Conservation (phyloP, 2,329 filamentous ascomycete genomes). For the Amauroascus niger region DNA sequence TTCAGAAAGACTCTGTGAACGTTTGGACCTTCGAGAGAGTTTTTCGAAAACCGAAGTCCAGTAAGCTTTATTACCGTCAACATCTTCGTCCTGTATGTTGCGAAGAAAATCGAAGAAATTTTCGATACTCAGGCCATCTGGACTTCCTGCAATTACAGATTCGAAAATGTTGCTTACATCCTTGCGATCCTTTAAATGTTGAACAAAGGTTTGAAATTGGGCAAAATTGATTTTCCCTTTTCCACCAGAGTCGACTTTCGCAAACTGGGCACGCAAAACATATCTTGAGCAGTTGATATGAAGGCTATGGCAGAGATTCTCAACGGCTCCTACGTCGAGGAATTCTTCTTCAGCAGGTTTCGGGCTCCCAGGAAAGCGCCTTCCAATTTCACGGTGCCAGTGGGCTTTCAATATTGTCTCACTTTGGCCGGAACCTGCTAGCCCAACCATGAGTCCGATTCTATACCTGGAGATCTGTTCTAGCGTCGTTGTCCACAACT, state of each 20-base stretch:
- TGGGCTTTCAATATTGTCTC: conserved; percentile 72
- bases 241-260: conserved; percentile 56
- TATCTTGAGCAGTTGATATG: conserved; percentile 82
- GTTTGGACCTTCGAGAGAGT: conserved; percentile 53
- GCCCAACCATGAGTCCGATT: conserved; percentile 78
- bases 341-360: conserved; percentile 52
- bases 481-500: conserved; percentile 73
- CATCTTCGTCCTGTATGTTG: conserved; percentile 63
- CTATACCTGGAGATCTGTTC: conserved; percentile 76
- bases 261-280: conserved; percentile 64
- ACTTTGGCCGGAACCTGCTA: conserved; percentile 65
- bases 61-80: conserved; percentile 52
- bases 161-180: conserved; percentile 70
- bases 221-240: conserved; percentile 61
- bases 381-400: conserved; percentile 77
- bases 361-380: conserved; percentile 44
- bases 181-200: conserved; percentile 69
- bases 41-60: conserved; percentile 68
- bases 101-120: conserved; percentile 70
- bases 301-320: conserved; percentile 74
- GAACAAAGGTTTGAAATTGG: conserved; percentile 77
- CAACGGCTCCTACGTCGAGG: conserved; percentile 68
- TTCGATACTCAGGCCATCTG: conserved; percentile 56
- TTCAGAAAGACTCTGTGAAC: conserved; percentile 38
- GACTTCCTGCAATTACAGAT: conserved; percentile 48